These are phyloP conservation scores for Aspergillus bridgeri DNA, from an alignment of 495 filamentous ascomycete species.

Conservation along the genomic window DNA sequence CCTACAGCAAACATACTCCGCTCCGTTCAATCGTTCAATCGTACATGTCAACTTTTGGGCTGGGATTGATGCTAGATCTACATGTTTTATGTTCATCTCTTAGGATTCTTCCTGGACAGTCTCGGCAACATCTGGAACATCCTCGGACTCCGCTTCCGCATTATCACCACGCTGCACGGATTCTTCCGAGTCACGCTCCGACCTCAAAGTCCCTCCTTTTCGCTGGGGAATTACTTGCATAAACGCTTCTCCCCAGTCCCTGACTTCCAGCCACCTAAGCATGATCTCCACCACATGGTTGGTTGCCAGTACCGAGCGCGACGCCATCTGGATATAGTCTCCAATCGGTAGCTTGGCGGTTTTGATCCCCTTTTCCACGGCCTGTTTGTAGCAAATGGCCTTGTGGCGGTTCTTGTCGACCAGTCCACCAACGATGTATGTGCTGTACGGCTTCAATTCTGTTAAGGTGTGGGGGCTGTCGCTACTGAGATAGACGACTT, in stretches of 20 bases:
- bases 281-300: constrained; percentile 98
- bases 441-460: constrained; percentile 75
- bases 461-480: constrained; percentile 81
- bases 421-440: constrained; percentile 89
- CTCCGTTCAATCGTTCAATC: too few species aligned
- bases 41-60: too few species aligned
- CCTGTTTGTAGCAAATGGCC: constrained; percentile 83
- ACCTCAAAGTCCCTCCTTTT: constrained; percentile 65
- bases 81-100: background rate
- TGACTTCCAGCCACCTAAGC: constrained; percentile 80
- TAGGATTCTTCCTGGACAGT: constrained; percentile 1
- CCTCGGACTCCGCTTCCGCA: constrained; percentile 28
- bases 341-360: constrained; percentile 92
- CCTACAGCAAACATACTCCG: too few species aligned
- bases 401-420: constrained; percentile 97
- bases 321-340: constrained; percentile 84
- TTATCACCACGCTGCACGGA: constrained; percentile 11
- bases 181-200: constrained; percentile 7
- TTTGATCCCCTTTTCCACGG: constrained; percentile 66
- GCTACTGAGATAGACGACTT: constrained; percentile 81
- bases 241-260: constrained; percentile 90
- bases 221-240: constrained; percentile 78
- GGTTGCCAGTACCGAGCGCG: constrained; percentile 76
- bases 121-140: constrained; percentile 13
- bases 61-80: background rate